These are phyloP conservation scores for Coemansia sp. DNA, from an alignment of 192 early-diverging fungal genomes.

Conservation along the genomic window DNA sequence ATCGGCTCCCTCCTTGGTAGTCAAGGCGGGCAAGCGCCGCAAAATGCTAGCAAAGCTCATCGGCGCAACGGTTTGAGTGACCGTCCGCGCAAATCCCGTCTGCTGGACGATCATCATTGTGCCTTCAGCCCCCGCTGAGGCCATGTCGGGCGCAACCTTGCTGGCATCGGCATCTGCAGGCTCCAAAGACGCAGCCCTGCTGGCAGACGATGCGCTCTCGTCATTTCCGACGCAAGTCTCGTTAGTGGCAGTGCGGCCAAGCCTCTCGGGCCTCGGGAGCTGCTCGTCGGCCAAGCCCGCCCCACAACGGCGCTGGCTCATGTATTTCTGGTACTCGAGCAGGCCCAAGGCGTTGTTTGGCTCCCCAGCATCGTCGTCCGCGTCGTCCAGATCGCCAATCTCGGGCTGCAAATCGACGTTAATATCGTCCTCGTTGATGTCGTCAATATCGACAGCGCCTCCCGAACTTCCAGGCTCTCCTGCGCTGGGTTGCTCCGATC, in stretches of 20 bases:
- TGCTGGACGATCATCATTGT: constrained; percentile 29
- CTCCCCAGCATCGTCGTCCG: constrained; percentile 26
- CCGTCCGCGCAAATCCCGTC: constrained; percentile 11
- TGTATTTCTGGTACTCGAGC: constrained; percentile 50
- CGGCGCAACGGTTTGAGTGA: constrained; percentile 31
- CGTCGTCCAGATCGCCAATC: constrained; percentile 11
- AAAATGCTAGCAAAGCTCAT: constrained; percentile 68
- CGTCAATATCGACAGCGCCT: neutral
- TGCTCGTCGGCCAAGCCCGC: constrained; percentile 2
- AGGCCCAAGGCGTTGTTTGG: constrained; percentile 19
- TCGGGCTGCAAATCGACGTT: constrained; percentile 7
- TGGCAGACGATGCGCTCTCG: neutral
- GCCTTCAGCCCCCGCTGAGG: neutral
- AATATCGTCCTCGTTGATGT: constrained; percentile 29
- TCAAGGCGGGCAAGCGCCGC: constrained; percentile 70
- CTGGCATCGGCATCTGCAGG: neutral
- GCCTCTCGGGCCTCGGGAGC: constrained; percentile 12
- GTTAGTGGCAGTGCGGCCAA: neutral
- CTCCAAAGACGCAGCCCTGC: neutral
- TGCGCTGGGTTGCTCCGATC: neutral
- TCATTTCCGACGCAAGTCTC: neutral
- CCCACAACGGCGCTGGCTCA: constrained; percentile 21
- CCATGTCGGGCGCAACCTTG: constrained; percentile 22
- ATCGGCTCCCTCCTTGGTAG: constrained; percentile 87
- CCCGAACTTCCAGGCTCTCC: neutral